phyloP scores from a whole-genome alignment of 805 yeast species.

The Pichia manshurica region DNA sequence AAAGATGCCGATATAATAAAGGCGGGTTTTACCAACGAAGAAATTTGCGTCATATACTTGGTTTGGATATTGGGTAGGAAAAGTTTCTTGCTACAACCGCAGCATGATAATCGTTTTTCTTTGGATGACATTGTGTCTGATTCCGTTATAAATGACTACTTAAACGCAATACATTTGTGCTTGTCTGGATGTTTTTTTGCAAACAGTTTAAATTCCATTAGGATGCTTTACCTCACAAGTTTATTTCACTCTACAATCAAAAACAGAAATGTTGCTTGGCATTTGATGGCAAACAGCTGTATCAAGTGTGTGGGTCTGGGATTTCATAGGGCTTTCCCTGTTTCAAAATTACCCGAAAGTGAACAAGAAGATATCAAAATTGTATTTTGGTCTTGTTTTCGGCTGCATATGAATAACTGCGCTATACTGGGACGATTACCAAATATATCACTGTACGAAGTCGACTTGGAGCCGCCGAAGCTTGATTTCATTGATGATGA shows the following conservation, averaged over 20 bases:
- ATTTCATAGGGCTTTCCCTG: conserved; percentile 28
- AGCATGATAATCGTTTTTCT: conserved; percentile 1
- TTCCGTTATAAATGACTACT: conserved; percentile 18
- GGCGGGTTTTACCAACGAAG: conserved; percentile 16
- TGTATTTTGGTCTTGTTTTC: conserved; percentile 34
- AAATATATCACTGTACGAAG: conserved; percentile 30
- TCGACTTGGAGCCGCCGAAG: conserved; percentile 30
- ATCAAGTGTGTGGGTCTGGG: conserved; percentile 36
- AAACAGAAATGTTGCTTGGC: conserved; percentile 36
- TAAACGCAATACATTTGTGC: conserved; percentile 31
- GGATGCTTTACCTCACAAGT: conserved; percentile 32
- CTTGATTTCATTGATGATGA: conserved; percentile 13
- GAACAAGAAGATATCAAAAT: conserved; percentile 26
- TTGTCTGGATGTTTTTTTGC: conserved; percentile 31
- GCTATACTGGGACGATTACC: conserved; percentile 34
- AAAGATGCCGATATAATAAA: not conserved
- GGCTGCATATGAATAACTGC: conserved; percentile 30
- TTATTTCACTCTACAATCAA: conserved; percentile 31
- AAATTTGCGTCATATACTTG: conserved; percentile 34
- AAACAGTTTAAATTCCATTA: conserved; percentile 31
- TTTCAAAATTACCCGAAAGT: conserved; percentile 12
- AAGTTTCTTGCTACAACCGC: conserved; percentile 11
- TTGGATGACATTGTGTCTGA: conserved; percentile 14
- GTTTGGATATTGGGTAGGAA: conserved; percentile 32
- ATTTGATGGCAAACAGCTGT: conserved; percentile 32